Base-by-base conservation (phyloP, 768 basidiomycete species). In the Dendrothele bispora region DNA sequence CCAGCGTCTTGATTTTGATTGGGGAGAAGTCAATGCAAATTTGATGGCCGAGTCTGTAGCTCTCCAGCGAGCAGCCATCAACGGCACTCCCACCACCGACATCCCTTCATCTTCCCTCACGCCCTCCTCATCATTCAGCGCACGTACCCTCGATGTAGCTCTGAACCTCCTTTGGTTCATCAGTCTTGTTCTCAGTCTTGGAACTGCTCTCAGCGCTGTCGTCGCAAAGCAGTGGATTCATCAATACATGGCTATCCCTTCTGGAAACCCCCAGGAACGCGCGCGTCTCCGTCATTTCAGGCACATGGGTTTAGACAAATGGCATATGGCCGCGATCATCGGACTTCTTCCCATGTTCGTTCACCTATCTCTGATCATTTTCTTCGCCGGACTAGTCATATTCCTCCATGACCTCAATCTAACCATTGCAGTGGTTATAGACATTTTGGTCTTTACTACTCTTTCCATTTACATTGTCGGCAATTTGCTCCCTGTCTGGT, bases 311-410 rank as follows among this genome's bases (percentile, higher is more conserved):
- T 37, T 51, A 24, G 47, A 52, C 21, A 35, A 38, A 26, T 49
- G 51, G 51, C 30, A 44, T n/a, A 42, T 52, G 22, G 24, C 30
- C 15, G 17, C 24, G 17, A 52, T 52, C 41, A 49, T 49, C 12
- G 51, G 51, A 14, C 29, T 43, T 26, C 47, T 57, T 28, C 55
- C 55, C 11, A 27, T 51, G 18, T 43, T 54, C 25, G 34, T 57
- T 18, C 55, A 57, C n/a, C 27, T 45, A 2, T 51, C 55, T 6
- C 53, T 57, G n/a, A n/a, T 27, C 1, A 40, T 57, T 37, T 57
- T 57, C 41, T 51, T 57, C 40, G 43, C 25, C 17, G 55, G 50
- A 14, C 35, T 56, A 5, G 36, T 48, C 24, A 32, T 53, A 17
- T 56, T 48, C 22, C 25, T 54, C 6, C 11, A 39, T 11, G 44